Conservation (phyloP, 2,329 filamentous ascomycete species). For the Exophiala sideris region DNA sequence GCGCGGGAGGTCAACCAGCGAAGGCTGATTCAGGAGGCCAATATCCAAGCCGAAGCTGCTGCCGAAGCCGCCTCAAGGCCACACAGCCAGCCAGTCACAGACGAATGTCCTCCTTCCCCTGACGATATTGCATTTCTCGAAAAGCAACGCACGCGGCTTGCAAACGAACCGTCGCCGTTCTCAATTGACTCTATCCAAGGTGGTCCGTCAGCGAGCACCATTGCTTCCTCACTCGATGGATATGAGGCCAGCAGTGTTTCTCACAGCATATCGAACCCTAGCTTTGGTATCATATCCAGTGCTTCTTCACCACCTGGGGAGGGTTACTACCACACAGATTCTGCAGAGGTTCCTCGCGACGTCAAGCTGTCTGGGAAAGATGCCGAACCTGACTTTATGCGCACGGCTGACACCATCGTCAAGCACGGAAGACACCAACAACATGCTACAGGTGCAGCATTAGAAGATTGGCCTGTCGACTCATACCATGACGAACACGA, state of each 20-base stretch:
- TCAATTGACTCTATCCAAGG: constrained; percentile 13
- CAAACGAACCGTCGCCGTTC: constrained; percentile 9
- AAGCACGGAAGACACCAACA: constrained; percentile 18
- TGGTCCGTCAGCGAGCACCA: constrained; percentile 42
- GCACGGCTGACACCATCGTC: constrained; percentile 27
- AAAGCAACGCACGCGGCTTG: constrained; percentile 8
- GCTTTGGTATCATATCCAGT: constrained; percentile 46
- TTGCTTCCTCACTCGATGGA: constrained; percentile 46
- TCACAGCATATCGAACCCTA: constrained; percentile 46
- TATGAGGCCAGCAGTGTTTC: constrained; percentile 47
- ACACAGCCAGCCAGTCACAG: constrained; percentile 4
- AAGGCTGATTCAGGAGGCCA: constrained; percentile 27
- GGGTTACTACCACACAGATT: constrained; percentile 36
- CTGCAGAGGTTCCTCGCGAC: constrained; percentile 9
- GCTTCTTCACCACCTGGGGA: constrained; percentile 46
- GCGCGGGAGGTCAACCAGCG: constrained; percentile 30
- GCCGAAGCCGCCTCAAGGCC: constrained; percentile 9
- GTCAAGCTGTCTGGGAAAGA: constrained; percentile 8
- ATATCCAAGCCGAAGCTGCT: constrained; percentile 15
- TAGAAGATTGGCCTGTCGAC: constrained; percentile 15
- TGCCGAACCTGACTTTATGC: constrained; percentile 26
- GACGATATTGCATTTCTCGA: constrained; percentile 28
- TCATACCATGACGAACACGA: constrained; percentile 17
- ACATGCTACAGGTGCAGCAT: constrained; percentile 13
- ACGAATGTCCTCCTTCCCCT: constrained; percentile 32